A percentile compares a stretch with the other conserved stretches of the same genome.
These are phyloP conservation scores for Diaporthe batatas DNA, from an alignment of 2,329 filamentous ascomycete genomes.

Conservation along the genomic window DNA sequence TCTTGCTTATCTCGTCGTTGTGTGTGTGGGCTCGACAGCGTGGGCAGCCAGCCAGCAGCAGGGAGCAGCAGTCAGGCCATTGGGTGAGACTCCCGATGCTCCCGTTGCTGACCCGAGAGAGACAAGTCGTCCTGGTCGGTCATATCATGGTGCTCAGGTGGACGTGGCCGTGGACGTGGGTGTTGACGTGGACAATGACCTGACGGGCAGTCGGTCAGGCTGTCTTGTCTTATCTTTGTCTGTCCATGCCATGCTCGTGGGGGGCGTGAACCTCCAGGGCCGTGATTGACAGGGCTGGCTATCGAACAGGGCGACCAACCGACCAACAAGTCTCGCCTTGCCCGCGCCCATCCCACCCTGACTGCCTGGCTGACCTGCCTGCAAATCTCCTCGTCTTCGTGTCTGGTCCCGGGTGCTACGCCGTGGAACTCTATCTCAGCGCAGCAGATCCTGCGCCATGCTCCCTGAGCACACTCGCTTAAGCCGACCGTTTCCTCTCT, in stretches of 20 bases:
- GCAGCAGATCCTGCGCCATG: constrained; percentile 3
- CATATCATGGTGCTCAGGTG: no score
- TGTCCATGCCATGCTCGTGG: not conserved
- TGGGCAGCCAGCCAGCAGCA: not conserved
- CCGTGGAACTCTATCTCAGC: constrained; percentile 30
- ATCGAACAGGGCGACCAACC: not conserved
- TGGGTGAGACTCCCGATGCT: not conserved
- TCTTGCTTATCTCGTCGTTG: not conserved
- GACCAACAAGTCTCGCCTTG: not conserved
- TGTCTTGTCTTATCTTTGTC: no score
- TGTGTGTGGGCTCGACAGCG: not conserved
- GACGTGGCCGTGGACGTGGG: not conserved
- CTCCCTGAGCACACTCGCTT: constrained; percentile 26
- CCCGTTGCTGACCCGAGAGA: constrained; percentile 4
- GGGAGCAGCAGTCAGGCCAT: not conserved
- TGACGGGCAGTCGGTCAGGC: no score
- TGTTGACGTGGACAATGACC: not conserved
- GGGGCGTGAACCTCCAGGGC: not conserved
- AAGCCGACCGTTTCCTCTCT: constrained; percentile 8
- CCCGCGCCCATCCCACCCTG: no score
- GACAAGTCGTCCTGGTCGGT: not conserved
- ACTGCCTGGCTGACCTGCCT: not conserved
- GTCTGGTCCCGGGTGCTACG: constrained; percentile 19
- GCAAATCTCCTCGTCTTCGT: constrained; percentile 3
- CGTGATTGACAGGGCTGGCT: not conserved